Percentiles rank a stretch among this genome's conserved stretches.
Evolutionary conservation across 2,329 filamentous ascomycete species (phyloP).

Genomic region (Leptographium galeiforme): DNA sequence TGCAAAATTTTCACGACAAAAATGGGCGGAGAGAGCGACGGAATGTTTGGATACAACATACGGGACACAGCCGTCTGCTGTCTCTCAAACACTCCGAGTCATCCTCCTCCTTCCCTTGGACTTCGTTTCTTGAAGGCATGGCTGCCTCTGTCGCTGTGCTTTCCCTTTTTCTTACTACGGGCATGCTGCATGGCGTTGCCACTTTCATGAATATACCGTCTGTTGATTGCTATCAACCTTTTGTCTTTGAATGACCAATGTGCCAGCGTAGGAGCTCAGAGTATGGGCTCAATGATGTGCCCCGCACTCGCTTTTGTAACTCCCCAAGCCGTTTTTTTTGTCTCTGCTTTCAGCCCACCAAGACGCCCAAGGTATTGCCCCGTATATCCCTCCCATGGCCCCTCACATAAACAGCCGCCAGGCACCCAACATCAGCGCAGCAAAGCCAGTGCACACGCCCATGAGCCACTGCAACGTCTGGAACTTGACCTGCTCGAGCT

Average conservation of each 20-base stretch:
- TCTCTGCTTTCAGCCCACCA: neutral
- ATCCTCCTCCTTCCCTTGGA: neutral
- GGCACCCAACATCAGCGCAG: constrained; percentile 53
- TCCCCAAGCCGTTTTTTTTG: neutral
- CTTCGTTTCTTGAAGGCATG: neutral
- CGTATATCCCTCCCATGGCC: neutral
- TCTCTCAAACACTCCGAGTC: neutral
- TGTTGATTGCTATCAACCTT: neutral
- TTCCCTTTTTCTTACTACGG: neutral
- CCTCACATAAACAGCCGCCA: constrained; percentile 54
- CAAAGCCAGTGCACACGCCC: constrained; percentile 61
- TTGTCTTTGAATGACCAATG: neutral
- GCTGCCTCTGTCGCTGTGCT: neutral
- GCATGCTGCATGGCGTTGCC: neutral
- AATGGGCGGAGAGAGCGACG: neutral
- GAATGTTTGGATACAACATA: neutral
- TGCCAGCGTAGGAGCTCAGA: neutral
- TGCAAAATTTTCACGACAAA: neutral
- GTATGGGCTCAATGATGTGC: neutral
- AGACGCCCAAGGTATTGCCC: neutral
- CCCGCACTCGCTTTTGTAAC: neutral
- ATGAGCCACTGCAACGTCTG: constrained; percentile 97
- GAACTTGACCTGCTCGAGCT: constrained; percentile 95
- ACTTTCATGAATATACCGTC: neutral
- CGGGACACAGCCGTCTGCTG: neutral